Evolutionary conservation across 352 stramenopile species (phyloP).

Genomic region (Pythium scleroteichum): DNA sequence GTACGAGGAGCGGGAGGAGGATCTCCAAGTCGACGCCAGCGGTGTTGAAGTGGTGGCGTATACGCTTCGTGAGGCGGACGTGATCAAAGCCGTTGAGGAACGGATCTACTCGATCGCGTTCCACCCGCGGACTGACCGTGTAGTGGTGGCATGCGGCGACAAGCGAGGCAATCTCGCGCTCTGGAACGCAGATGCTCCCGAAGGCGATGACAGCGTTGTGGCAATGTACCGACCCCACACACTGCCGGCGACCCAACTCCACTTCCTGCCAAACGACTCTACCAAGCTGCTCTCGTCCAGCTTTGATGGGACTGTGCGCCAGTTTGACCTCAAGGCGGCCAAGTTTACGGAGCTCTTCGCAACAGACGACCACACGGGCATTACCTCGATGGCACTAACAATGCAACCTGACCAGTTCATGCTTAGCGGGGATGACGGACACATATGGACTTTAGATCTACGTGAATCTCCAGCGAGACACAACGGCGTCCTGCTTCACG

Average conservation of each 20-base stretch:
- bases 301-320: constrained; percentile 66
- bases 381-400: constrained; percentile 54
- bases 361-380: constrained; percentile 38
- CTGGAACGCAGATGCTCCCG: constrained; percentile 44
- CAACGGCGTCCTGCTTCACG: constrained; percentile 55
- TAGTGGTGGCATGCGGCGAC: constrained; percentile 71
- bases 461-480: constrained; percentile 34
- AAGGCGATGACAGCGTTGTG: constrained; percentile 36
- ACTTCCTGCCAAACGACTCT: constrained; percentile 46
- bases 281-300: constrained; percentile 67
- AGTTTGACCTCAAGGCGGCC: constrained; percentile 66
- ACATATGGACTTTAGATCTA: constrained; percentile 54
- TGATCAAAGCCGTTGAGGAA: constrained; percentile 72
- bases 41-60: constrained; percentile 53
- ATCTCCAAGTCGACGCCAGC: constrained; percentile 39
- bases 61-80: constrained; percentile 44
- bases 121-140: constrained; percentile 58
- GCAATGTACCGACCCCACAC: constrained; percentile 71
- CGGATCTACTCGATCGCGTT: constrained; percentile 81
- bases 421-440: constrained; percentile 64
- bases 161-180: constrained; percentile 75
- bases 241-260: constrained; percentile 61
- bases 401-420: constrained; percentile 35
- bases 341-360: constrained; percentile 61
- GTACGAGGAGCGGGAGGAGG: constrained; percentile 32